Percentiles rank a stretch among this genome's conserved stretches.
Conservation (phyloP, 2,329 filamentous ascomycete species). For the Dactylellina cionopaga region DNA sequence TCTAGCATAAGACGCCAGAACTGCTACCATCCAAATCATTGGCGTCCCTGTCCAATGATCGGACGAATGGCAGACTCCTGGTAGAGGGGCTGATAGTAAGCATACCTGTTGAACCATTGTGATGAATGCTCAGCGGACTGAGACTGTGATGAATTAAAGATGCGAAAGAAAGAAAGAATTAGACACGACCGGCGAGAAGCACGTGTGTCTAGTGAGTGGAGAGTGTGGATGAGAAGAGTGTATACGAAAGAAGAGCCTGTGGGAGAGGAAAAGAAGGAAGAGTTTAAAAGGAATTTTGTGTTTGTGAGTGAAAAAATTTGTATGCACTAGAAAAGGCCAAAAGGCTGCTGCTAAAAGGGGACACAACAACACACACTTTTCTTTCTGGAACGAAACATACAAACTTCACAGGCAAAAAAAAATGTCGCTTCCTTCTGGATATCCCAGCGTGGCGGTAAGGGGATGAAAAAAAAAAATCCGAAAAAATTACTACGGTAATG, state of each 20-base stretch:
- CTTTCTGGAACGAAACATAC: neutral
- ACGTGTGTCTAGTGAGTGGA: slow-evolving; percentile 52
- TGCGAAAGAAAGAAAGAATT: slow-evolving; percentile 31
- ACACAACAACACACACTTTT: slow-evolving; percentile 30
- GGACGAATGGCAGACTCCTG: slow-evolving; percentile 26
- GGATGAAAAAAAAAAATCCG: slow-evolving; percentile 11
- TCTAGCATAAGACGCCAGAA: neutral
- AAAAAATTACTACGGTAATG: slow-evolving; percentile 11
- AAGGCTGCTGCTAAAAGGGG: slow-evolving; percentile 46
- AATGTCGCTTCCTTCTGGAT: slow-evolving; percentile 10
- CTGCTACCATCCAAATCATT: slow-evolving; percentile 21
- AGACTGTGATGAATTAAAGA: slow-evolving; percentile 38
- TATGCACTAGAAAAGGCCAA: slow-evolving; percentile 35
- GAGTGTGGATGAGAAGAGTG: slow-evolving; percentile 43
- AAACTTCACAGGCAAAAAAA: slow-evolving; percentile 12
- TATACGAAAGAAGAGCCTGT: slow-evolving; percentile 35
- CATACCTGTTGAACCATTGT: slow-evolving; percentile 52
- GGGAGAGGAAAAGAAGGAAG: slow-evolving; percentile 37
- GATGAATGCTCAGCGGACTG: slow-evolving; percentile 48
- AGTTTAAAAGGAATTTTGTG: slow-evolving; percentile 49
- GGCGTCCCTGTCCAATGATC: slow-evolving; percentile 25
- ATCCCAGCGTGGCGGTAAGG: no score
- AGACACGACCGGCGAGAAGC: slow-evolving; percentile 41
- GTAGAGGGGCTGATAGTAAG: slow-evolving; percentile 43
- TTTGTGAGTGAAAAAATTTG: slow-evolving; percentile 51